phyloP scores from a whole-genome alignment of 345 rosid genomes.

The Eucalyptus tenuipes region DNA sequence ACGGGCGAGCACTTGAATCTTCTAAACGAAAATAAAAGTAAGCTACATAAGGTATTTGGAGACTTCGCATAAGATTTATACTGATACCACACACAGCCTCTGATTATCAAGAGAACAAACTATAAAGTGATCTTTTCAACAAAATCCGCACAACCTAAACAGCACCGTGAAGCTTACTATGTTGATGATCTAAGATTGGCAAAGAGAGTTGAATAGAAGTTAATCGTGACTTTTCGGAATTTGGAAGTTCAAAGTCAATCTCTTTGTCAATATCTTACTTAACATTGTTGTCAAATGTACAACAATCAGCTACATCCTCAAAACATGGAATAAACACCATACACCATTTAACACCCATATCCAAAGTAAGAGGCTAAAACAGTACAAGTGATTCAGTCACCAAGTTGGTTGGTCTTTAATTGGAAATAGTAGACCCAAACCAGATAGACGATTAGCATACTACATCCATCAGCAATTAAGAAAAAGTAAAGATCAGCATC shows the following conservation, averaged over 20 bases:
- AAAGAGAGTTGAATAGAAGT: not conserved
- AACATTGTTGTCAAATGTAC: conserved; percentile 8
- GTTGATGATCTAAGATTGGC: not conserved
- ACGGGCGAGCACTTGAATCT: not conserved
- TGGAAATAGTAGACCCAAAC: conserved; percentile 13
- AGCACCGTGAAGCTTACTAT: not conserved
- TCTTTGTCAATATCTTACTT: conserved; percentile 1
- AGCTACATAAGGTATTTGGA: not conserved
- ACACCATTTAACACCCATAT: not conserved
- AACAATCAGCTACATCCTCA: not conserved
- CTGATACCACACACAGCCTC: not conserved
- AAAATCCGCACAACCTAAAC: not conserved
- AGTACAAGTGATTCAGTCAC: conserved; percentile 25
- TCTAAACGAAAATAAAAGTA: not conserved
- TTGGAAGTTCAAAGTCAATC: not conserved
- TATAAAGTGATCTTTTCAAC: not conserved
- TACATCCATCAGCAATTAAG: conserved; percentile 2
- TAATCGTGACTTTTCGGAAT: not conserved
- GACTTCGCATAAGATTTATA: not conserved
- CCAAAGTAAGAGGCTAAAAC: conserved; percentile 1
- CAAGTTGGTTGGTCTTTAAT: not conserved
- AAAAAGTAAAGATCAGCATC: not conserved
- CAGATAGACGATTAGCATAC: conserved; percentile 38
- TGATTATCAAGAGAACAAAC: not conserved
- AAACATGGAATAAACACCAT: not conserved